Conservation (phyloP, 768 basidiomycete genomes). For the Amanita jacksonii region DNA sequence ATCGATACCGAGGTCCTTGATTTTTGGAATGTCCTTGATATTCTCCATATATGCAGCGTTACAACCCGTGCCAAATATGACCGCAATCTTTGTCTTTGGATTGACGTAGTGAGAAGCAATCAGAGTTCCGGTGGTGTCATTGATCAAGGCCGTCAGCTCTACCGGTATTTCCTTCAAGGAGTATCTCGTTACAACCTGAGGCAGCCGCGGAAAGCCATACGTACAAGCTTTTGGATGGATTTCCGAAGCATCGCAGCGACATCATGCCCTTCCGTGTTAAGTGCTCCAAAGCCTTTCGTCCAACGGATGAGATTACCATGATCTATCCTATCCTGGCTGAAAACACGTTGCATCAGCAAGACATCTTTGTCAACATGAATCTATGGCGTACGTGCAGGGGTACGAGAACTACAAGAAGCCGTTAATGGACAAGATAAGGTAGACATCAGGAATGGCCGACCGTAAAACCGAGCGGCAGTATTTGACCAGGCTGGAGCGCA, state of each 20-base stretch:
- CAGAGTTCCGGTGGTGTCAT: slow-evolving; percentile 96
- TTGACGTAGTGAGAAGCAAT: slow-evolving; percentile 97
- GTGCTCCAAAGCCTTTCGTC: slow-evolving; percentile 98
- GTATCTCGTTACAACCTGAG: slow-evolving; percentile 1
- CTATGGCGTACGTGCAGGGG: slow-evolving; percentile 66
- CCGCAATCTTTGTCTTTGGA: slow-evolving; percentile 82
- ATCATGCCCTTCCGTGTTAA: slow-evolving; percentile 86
- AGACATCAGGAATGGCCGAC: slow-evolving; percentile 38
- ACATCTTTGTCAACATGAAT: not conserved
- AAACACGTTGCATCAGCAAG: not conserved
- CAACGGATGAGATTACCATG: slow-evolving; percentile 92
- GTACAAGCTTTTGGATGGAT: slow-evolving; percentile 67
- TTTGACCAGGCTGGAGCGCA: slow-evolving; percentile 41
- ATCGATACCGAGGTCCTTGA: slow-evolving; percentile 63
- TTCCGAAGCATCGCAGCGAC: slow-evolving; percentile 89
- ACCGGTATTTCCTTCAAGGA: slow-evolving; percentile 66
- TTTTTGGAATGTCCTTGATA: slow-evolving; percentile 77
- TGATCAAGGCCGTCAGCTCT: slow-evolving; percentile 79
- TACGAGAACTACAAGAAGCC: slow-evolving; percentile 71
- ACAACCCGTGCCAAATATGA: slow-evolving; percentile 97
- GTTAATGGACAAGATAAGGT: slow-evolving; percentile 8
- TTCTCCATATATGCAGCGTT: slow-evolving; percentile 98
- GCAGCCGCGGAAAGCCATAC: slow-evolving; percentile 18
- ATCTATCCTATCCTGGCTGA: slow-evolving; percentile 87
- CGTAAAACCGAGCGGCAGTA: slow-evolving; percentile 86